These are phyloP conservation scores for Saccharomycopsis malanga DNA, from an alignment of 805 yeast species.

Conservation along the genomic window DNA sequence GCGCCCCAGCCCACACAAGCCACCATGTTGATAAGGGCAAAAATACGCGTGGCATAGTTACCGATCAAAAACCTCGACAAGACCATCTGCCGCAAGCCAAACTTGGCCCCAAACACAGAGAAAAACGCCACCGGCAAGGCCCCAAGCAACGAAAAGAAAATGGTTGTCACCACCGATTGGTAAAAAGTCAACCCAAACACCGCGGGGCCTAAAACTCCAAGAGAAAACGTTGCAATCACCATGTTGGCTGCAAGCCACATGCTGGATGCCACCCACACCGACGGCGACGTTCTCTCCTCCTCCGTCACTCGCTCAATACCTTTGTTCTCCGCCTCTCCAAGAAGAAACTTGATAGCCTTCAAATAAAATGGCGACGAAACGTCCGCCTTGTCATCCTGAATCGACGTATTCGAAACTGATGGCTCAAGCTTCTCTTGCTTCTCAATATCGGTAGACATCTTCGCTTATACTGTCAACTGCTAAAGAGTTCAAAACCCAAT, in stretches of 20 bases:
- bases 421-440: conserved; percentile 21
- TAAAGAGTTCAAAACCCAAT: too few relatives aligned
- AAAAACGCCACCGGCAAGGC: conserved; percentile 73
- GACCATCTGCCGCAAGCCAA: conserved; percentile 86
- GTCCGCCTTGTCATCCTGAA: conserved; percentile 16
- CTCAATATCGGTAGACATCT: conserved; percentile 17
- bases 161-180: conserved; percentile 56
- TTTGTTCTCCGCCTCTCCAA: conserved; percentile 44
- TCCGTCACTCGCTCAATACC: conserved; percentile 81
- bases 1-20: conserved; percentile 97
- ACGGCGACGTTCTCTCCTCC: conserved; percentile 64
- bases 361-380: conserved; percentile 12
- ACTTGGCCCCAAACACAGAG: conserved; percentile 74
- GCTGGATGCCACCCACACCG: conserved; percentile 63
- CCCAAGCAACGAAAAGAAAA: conserved; percentile 72
- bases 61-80: conserved; percentile 75
- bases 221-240: conserved; percentile 74
- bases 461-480: too few relatives aligned
- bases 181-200: conserved; percentile 66
- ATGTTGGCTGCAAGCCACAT: conserved; percentile 92
- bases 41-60: conserved; percentile 63
- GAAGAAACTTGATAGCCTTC: conserved; percentile 11
- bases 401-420: conserved; percentile 13
- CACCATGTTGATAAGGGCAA: conserved; percentile 67
- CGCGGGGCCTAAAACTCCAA: conserved; percentile 66